phyloP scores from a whole-genome alignment of 2,329 filamentous ascomycete genomes.

The Coniochaeta hoffmannii region DNA sequence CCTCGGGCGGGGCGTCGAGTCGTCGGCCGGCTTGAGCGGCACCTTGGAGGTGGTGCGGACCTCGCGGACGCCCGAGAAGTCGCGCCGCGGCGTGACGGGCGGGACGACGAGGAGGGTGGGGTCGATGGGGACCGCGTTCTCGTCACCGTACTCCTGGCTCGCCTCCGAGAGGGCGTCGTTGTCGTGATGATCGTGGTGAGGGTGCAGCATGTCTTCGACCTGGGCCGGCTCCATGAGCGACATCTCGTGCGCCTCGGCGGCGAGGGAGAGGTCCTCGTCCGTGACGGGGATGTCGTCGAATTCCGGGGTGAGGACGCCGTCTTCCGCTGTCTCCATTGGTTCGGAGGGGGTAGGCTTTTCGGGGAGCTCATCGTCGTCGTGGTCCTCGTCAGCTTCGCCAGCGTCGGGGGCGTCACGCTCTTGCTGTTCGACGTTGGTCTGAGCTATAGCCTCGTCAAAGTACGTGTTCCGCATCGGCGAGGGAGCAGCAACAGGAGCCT shows the following conservation, averaged over 20 bases:
- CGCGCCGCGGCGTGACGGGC: conserved; percentile 50
- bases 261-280: conserved; percentile 50
- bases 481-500: conserved; percentile 16
- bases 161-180: conserved; percentile 50
- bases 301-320: conserved; percentile 22
- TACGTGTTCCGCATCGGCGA: conserved; percentile 40
- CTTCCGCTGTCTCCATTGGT: not conserved
- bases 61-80: conserved; percentile 32
- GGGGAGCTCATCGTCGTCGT: not conserved
- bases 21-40: conserved; percentile 61
- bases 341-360: not conserved
- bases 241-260: conserved; percentile 53
- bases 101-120: conserved; percentile 33
- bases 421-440: conserved; percentile 23
- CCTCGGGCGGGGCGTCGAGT: conserved; percentile 40
- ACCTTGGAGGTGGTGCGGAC: conserved; percentile 72
- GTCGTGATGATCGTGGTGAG: conserved; percentile 22
- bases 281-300: conserved; percentile 41
- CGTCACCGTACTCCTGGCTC: conserved; percentile 60
- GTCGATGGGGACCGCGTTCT: conserved; percentile 54
- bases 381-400: too few relatives aligned
- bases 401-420: too few relatives aligned
- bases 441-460: conserved; percentile 57
- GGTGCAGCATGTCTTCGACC: conserved; percentile 19
- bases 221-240: conserved; percentile 42